Evolutionary conservation across 1,284 basidiomycete species (phyloP), one percentile per base, ranked within the genome.

Genomic region (Anthracocystis walkeri): DNA sequence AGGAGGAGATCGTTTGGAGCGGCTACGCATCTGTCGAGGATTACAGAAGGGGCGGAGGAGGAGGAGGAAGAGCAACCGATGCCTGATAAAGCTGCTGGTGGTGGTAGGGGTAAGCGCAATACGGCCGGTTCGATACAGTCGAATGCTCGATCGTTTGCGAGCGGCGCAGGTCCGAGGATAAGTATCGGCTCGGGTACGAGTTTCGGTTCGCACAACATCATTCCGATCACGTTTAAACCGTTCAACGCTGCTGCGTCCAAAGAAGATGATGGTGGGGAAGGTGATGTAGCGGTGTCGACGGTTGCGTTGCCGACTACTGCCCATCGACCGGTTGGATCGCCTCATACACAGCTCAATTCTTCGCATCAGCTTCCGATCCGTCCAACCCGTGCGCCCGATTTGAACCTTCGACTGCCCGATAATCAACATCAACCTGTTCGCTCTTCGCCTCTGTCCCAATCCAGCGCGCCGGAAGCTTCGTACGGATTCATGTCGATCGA

Each of bases 401-500:
- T 77, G 50, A 77, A 77, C 51, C 58, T 77, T 7, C 62, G 67
- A 10, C 57, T 77, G 0, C 71, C 65, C 27, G 75, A 72, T 33
- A 11, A 25, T 41, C 25, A 50, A 25, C 60, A 62, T 18, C 27
- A 52, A 20, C 53, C 64, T 14, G 12, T 44, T n/a, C 41, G 54
- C 5, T 63, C 73, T 5, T 75, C 67, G 12, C 61, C 64, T 0
- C 64, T 75, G 27, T 52, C 65, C 54, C 21, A 38, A n/a, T 40
- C 23, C 42, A 41, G 5, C 11, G 3, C 42, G 10, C 25, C n/a
- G 20, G 45, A 53, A 51, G 31, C 60, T 31, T 45, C 27, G 25
- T 69, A 69, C 57, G 52, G 51, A 11, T 77, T 77, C 49, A 75
- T 77, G 75, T 75, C 71, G 16, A 71, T 77, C 50, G 75, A 77